Evolutionary conservation across 768 basidiomycete species (phyloP).

Genomic region (Suillus americanus): DNA sequence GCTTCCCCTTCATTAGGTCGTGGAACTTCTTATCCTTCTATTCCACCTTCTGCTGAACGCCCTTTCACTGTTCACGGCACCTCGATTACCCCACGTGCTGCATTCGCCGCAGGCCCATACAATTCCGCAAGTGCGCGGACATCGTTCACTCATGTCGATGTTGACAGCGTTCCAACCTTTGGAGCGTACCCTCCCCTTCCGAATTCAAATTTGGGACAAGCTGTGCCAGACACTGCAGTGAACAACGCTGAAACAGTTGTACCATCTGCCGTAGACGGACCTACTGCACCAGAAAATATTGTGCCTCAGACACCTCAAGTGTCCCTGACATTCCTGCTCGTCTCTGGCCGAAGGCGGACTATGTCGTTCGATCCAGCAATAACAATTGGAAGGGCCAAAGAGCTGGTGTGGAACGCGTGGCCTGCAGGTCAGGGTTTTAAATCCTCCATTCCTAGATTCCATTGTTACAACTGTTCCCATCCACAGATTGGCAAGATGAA

Average conservation of each 20-base stretch:
- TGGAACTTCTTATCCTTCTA: slow-evolving; percentile 6
- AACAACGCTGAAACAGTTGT: slow-evolving; percentile 12
- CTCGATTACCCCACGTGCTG: not conserved
- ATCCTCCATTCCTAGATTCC: not conserved
- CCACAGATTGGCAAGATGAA: slow-evolving; percentile 73
- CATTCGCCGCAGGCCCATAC: slow-evolving; percentile 19
- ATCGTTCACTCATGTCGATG: slow-evolving; percentile 52
- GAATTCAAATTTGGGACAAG: not conserved
- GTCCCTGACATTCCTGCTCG: slow-evolving; percentile 68
- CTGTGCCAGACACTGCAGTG: slow-evolving; percentile 2
- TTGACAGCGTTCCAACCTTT: slow-evolving; percentile 24
- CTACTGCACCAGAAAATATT: slow-evolving; percentile 4
- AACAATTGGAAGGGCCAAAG: slow-evolving; percentile 76
- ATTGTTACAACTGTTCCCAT: not conserved
- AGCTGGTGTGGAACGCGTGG: slow-evolving; percentile 84
- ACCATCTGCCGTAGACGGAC: not conserved
- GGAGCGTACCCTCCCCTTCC: slow-evolving; percentile 23
- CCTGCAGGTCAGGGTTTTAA: slow-evolving; percentile 51
- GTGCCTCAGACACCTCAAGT: slow-evolving; percentile 65
- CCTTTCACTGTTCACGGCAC: slow-evolving; percentile 20
- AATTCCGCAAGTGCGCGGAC: slow-evolving; percentile 49
- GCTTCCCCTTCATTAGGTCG: slow-evolving; percentile 13
- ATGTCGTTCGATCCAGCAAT: slow-evolving; percentile 77
- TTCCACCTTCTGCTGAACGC: slow-evolving; percentile 15
- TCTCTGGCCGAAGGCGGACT: slow-evolving; percentile 64